Evolutionary conservation across 1,284 basidiomycete species (phyloP).

Genomic region (Sphaerobolus stellatus): DNA sequence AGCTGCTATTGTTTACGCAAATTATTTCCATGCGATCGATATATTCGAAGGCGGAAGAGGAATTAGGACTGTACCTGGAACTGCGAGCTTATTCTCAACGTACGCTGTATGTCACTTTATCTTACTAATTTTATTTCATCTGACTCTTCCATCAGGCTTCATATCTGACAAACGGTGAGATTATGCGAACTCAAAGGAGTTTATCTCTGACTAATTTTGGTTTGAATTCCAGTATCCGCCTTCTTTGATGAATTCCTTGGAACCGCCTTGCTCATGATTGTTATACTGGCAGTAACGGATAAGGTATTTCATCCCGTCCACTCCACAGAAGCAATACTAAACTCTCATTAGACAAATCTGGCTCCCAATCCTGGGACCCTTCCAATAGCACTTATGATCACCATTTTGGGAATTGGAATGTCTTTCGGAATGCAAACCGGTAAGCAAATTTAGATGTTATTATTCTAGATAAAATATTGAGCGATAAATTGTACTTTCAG

Average conservation of each 20-base stretch:
- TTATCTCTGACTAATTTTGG: not conserved
- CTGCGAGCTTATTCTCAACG: slow-evolving; percentile 70
- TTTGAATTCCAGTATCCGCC: slow-evolving; percentile 39
- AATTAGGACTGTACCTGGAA: slow-evolving; percentile 62
- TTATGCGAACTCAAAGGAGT: not conserved
- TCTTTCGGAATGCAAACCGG: slow-evolving; percentile 58
- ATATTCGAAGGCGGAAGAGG: slow-evolving; percentile 56
- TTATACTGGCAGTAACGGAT: slow-evolving; percentile 44
- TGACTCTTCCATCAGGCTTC: not conserved
- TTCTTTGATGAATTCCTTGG: slow-evolving; percentile 70
- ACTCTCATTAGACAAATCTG: slow-evolving; percentile 35
- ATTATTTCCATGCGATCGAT: slow-evolving; percentile 76
- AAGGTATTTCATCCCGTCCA: slow-evolving; percentile 17
- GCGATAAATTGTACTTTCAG: slow-evolving; percentile 20
- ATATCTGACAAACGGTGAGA: slow-evolving; percentile 5
- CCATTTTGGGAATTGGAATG: slow-evolving; percentile 53
- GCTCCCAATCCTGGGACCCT: slow-evolving; percentile 50
- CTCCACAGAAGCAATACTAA: not conserved
- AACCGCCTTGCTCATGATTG: slow-evolving; percentile 54
- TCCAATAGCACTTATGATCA: slow-evolving; percentile 56
- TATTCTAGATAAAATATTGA: not conserved
- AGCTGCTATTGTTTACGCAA: slow-evolving; percentile 69
- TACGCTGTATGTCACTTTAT: slow-evolving; percentile 54
- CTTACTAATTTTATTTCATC: not conserved
- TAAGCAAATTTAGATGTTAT: slow-evolving; percentile 15